Evolutionary conservation across 768 basidiomycete species (phyloP), one percentile per base, ranked within the genome.

Genomic region (Tephrocybe sp.): DNA sequence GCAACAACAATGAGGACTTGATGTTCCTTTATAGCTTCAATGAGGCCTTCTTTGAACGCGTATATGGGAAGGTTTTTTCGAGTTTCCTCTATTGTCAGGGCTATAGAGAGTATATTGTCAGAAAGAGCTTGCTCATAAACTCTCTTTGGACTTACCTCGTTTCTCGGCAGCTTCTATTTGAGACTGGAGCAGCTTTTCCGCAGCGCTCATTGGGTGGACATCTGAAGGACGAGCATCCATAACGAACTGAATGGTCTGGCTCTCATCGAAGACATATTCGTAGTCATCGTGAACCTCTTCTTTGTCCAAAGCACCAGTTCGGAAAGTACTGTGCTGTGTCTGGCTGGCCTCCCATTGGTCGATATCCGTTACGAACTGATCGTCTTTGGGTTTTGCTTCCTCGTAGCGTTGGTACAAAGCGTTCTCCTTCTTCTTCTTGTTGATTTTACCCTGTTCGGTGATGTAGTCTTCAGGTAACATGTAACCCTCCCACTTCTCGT

Each of bases 261-360:
- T 90, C 68, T 98, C 97, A 67, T 99, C 97, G 62, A 99, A 98
- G 40, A 99, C 96, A 65, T 94, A 99, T 51, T 98, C 96, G 62
- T 96, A 98, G 37, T 87, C 85, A 28, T 94, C 93, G 25, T 85
- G 83, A 17, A 89, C 54, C 54, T 90, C 86, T 36, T 69, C 79
- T 68, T 91, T 93, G 68, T 99, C 97, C 84, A 95, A 66, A 2
- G 97, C 94, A 24, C 97, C 93, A 3, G 86, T 88, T 66, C 83
- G 88, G 73, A 98, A 91, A 12, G 90, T 88, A 60, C 92, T 93
- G 62, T 93, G 86, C 49, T 80, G 78, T 21, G 93, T 90, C 70
- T 99, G 97, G 68, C 83, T 81, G 40, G 86, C 87, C 70, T 99
- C 97, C 93, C 94, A 99, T 67, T 95, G 93, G 68, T 99, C 97